Percentiles rank a stretch among this genome's conserved stretches.
phyloP scores from a whole-genome alignment of 2,329 filamentous ascomycete species.

The Grosmannia penicillata region DNA sequence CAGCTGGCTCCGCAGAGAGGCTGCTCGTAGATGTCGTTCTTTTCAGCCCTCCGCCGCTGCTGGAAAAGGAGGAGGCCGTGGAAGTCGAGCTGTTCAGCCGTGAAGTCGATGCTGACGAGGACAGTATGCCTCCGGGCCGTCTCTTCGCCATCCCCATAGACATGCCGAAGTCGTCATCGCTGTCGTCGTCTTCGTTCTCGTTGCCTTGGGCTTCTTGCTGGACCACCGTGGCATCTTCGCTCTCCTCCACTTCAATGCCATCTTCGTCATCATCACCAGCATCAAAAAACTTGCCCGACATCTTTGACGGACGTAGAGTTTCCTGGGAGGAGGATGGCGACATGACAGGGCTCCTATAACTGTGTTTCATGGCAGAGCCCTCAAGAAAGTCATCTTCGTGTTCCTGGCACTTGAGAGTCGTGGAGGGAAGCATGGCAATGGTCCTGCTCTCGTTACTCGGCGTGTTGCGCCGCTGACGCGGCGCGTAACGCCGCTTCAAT shows the following conservation, averaged over 20 bases:
- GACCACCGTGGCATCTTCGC: slow-evolving; percentile 1
- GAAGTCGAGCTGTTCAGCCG: slow-evolving; percentile 1
- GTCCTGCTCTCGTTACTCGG: slow-evolving; percentile 56
- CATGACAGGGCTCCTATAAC: slow-evolving; percentile 34
- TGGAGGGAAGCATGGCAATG: slow-evolving; percentile 77
- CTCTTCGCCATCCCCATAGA: slow-evolving; percentile 5
- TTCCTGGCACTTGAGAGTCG: slow-evolving; percentile 70
- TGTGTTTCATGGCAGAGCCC: slow-evolving; percentile 49
- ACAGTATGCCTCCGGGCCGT: slow-evolving; percentile 2
- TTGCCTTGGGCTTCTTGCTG: slow-evolving; percentile 13
- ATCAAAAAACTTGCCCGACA: slow-evolving; percentile 50
- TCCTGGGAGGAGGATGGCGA: slow-evolving; percentile 73
- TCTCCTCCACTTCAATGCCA: slow-evolving; percentile 25
- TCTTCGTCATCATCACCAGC: slow-evolving; percentile 45
- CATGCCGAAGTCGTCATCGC: slow-evolving; percentile 7
- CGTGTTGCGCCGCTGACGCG: slow-evolving; percentile 29
- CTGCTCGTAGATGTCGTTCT: slow-evolving; percentile 33
- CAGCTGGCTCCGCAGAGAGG: slow-evolving; percentile 35
- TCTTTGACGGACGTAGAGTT: slow-evolving; percentile 57
- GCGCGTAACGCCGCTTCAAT: slow-evolving; percentile 39
- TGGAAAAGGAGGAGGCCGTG: slow-evolving; percentile 3
- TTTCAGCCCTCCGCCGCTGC: slow-evolving; percentile 19
- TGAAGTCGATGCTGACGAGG: slow-evolving; percentile 7
- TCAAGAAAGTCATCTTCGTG: slow-evolving; percentile 51
- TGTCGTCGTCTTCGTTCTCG: slow-evolving; percentile 7